Evolutionary conservation across 768 basidiomycete species (phyloP).

Genomic region (Pleurotus citrinopileatus): DNA sequence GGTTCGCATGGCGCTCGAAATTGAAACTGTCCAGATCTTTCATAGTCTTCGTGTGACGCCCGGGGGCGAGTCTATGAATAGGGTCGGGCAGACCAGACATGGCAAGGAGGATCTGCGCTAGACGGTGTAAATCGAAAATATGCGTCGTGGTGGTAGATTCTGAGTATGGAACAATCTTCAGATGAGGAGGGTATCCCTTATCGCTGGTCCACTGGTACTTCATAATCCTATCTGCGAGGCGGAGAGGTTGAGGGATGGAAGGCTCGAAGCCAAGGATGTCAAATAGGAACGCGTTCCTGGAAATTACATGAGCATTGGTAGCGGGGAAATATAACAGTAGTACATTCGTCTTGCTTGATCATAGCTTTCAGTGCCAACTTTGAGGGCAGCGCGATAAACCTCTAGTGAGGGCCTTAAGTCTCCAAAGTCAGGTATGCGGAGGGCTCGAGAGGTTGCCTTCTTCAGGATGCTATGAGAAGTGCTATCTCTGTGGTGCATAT

Average conservation of each 20-base stretch:
- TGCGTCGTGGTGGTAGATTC: constrained; percentile 3
- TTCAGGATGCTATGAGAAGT: too few relatives aligned
- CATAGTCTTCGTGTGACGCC: constrained; percentile 12
- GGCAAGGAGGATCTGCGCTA: constrained; percentile 10
- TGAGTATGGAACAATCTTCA: constrained; percentile 15
- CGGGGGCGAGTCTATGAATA: constrained; percentile 6
- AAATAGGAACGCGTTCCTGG: background rate
- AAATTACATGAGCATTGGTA: background rate
- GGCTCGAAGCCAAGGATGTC: constrained; percentile 6
- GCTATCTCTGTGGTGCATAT: too few relatives aligned
- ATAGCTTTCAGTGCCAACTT: background rate
- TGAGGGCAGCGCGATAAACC: background rate
- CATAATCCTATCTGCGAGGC: background rate
- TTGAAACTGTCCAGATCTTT: constrained; percentile 16
- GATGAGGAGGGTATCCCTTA: constrained; percentile 19
- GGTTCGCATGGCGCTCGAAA: constrained; percentile 3
- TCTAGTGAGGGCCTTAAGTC: too few relatives aligned
- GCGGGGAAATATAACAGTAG: background rate
- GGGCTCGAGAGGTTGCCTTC: too few relatives aligned
- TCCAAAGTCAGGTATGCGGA: too few relatives aligned
- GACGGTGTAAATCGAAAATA: constrained; percentile 17
- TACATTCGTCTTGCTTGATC: background rate
- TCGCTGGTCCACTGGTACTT: constrained; percentile 15
- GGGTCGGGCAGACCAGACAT: background rate
- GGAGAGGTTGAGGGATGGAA: background rate